Percentiles rank a stretch among this genome's conserved stretches.
These are phyloP conservation scores for Raphanus hybrid DNA, from an alignment of 441 rosid species.

Conservation along the genomic window DNA sequence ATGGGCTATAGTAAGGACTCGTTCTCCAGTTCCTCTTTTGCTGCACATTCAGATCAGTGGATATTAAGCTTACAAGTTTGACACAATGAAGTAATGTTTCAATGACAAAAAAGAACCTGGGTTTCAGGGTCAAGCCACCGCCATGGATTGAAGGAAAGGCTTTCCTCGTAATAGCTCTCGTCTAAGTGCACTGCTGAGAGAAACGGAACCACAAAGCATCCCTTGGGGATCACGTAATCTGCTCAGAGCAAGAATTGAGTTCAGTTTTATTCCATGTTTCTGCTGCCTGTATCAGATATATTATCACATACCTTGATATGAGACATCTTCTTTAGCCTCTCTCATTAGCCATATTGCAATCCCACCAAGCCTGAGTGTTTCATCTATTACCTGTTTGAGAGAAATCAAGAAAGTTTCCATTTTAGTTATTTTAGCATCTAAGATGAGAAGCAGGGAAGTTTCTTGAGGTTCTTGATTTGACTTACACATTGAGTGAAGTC, in stretches of 20 bases:
- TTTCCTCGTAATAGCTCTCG: constrained; percentile 57
- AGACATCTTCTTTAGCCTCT: constrained; percentile 77
- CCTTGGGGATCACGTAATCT: constrained; percentile 80
- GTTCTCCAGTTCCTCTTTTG: constrained; percentile 86
- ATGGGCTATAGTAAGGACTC: constrained; percentile 63
- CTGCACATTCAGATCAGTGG: constrained; percentile 40
- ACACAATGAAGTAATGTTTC: background rate
- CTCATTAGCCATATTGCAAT: constrained; percentile 92
- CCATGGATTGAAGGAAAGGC: constrained; percentile 75
- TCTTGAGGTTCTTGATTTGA: constrained; percentile 7
- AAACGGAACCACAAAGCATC: constrained; percentile 83
- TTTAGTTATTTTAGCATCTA: background rate
- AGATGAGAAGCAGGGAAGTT: constrained; percentile 18
- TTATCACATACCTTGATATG: constrained; percentile 55
- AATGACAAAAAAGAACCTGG: constrained; percentile 48
- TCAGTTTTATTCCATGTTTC: background rate
- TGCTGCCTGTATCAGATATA: background rate
- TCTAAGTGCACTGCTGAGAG: constrained; percentile 84
- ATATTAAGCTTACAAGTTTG: background rate
- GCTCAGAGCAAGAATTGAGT: constrained; percentile 26
- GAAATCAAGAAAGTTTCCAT: background rate
- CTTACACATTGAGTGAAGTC: constrained; percentile 86
- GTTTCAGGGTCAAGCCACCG: constrained; percentile 81
- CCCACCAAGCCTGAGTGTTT: constrained; percentile 80
- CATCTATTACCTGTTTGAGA: constrained; percentile 69